phyloP scores from a whole-genome alignment of 2,329 filamentous ascomycete genomes.

The Fusarium sp. region DNA sequence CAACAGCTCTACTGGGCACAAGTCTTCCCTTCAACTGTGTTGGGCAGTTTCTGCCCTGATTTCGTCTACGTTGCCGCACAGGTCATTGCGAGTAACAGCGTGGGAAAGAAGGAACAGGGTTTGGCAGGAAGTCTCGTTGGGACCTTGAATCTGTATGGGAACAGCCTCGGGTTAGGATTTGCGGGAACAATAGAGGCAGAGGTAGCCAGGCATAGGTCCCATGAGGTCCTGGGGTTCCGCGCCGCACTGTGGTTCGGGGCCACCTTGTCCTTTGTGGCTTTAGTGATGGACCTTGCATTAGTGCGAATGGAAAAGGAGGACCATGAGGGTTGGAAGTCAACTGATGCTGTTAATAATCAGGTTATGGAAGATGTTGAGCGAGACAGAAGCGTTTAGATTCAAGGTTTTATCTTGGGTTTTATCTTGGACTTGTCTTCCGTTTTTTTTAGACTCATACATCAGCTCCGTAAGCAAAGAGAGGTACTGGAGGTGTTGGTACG shows the following conservation, averaged over 20 bases:
- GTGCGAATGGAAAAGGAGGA: constrained; percentile 61
- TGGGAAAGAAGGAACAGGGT: constrained; percentile 63
- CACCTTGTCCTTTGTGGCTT: constrained; percentile 53
- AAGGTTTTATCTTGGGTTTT: no score
- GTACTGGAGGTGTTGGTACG: no score
- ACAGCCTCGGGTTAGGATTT: constrained; percentile 50
- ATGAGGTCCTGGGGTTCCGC: constrained; percentile 52
- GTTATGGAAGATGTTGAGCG: no score
- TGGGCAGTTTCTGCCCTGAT: constrained; percentile 59
- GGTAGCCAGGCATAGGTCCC: not conserved
- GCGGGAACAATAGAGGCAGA: constrained; percentile 51
- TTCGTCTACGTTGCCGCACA: constrained; percentile 66
- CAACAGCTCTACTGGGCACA: constrained; percentile 59
- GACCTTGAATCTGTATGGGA: constrained; percentile 50
- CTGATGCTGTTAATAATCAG: constrained; percentile 5
- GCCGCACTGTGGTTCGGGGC: constrained; percentile 60
- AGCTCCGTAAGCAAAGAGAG: no score
- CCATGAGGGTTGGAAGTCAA: constrained; percentile 51
- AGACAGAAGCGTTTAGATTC: not conserved
- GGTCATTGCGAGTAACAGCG: constrained; percentile 67
- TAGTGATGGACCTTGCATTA: constrained; percentile 55
- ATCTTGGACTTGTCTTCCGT: no score
- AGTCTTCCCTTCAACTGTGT: constrained; percentile 56
- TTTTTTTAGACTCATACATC: no score
- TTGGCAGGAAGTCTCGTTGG: constrained; percentile 66